Conservation (phyloP, 495 filamentous ascomycete genomes). For the Astrocystis sublimbata region DNA sequence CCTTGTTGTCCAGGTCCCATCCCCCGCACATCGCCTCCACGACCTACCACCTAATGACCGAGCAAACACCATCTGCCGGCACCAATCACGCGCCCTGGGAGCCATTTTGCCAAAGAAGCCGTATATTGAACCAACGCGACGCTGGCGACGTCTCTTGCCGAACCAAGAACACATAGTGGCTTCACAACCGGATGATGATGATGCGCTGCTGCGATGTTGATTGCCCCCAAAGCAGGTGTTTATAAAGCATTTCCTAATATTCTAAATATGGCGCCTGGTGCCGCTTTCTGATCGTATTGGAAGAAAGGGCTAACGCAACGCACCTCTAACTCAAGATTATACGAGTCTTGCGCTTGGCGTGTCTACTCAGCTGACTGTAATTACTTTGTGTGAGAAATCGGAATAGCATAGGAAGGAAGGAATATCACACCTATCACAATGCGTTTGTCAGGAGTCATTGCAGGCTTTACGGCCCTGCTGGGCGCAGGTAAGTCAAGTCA, state of each 20-base stretch:
- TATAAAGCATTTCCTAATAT: too few relatives aligned
- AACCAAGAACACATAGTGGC: too few relatives aligned
- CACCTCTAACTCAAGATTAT: too few relatives aligned
- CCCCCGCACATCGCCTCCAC: slow-evolving; percentile 1
- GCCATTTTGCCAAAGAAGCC: slow-evolving; percentile 7
- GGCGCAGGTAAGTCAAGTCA: slow-evolving; percentile 26
- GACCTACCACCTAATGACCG: neutral
- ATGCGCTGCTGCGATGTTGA: neutral
- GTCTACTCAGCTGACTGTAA: neutral
- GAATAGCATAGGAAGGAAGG: neutral
- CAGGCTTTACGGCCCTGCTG: slow-evolving; percentile 27
- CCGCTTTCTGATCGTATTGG: neutral
- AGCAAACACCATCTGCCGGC: neutral
- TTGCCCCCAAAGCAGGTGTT: neutral
- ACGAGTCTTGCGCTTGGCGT: slow-evolving; percentile 1
- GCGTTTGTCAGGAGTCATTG: slow-evolving; percentile 26
- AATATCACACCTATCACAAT: slow-evolving; percentile 14
- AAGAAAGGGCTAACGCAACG: too few relatives aligned
- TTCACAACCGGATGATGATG: slow-evolving; percentile 13
- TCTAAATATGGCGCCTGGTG: slow-evolving; percentile 12
- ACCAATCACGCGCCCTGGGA: slow-evolving; percentile 2
- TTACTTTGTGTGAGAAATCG: neutral
- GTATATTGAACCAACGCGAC: slow-evolving; percentile 5
- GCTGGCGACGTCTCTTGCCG: slow-evolving; percentile 6
- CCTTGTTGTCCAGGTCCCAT: too few relatives aligned